Evolutionary conservation across 108 stramenopile species (phyloP).

Genomic region (Nitzschia sp.): DNA sequence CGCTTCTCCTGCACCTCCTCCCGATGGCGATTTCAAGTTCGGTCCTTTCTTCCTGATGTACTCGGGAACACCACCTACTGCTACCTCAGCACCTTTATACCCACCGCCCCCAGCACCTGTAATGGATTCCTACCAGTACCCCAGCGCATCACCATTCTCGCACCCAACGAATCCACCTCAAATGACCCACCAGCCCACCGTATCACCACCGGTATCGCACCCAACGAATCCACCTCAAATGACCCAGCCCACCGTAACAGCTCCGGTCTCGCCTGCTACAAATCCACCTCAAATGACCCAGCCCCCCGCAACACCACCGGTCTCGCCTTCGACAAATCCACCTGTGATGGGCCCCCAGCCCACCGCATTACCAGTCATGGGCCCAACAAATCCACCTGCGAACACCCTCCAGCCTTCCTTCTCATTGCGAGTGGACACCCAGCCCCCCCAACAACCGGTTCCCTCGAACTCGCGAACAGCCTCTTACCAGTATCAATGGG

Average conservation of each 20-base stretch:
- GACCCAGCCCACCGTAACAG: background rate
- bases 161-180: background rate
- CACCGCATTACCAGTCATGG: background rate
- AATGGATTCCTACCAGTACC: conserved; percentile 6
- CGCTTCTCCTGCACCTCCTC: background rate
- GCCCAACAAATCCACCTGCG: background rate
- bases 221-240: background rate
- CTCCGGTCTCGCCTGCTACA: background rate
- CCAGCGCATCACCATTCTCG: background rate
- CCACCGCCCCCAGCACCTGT: background rate
- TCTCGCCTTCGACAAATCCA: no score
- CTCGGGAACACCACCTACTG: background rate
- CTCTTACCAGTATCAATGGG: conserved; percentile 15
- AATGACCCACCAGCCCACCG: background rate
- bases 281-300: no score
- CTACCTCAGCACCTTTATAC: background rate
- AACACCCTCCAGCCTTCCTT: no score
- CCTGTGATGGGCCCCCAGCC: no score
- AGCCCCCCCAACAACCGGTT: background rate
- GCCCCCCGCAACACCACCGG: no score
- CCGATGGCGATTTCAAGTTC: background rate
- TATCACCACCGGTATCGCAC: background rate
- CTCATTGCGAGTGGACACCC: no score
- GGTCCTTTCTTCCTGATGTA: background rate
- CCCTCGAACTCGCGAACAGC: conserved; percentile 1